These are phyloP conservation scores for Cytospora schulzeri DNA, from an alignment of 2,329 filamentous ascomycete species.

Conservation along the genomic window DNA sequence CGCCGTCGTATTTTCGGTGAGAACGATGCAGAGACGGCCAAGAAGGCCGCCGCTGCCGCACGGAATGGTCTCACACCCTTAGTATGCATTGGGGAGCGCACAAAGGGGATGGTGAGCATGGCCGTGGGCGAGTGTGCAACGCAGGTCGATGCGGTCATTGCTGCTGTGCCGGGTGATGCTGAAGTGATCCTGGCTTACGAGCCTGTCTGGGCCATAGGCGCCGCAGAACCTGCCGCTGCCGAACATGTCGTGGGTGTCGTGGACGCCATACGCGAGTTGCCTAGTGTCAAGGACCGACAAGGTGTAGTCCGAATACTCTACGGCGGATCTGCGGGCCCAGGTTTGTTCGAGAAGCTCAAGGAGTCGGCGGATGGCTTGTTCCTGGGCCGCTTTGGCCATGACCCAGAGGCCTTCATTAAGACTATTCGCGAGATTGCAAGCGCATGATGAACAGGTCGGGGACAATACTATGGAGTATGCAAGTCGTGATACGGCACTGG, in stretches of 20 bases:
- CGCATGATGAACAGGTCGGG: constrained; percentile 32
- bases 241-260: constrained; percentile 75
- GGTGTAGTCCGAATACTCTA: constrained; percentile 73
- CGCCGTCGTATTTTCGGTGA: constrained; percentile 72
- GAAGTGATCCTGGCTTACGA: constrained; percentile 83
- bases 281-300: constrained; percentile 51
- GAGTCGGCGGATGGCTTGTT: constrained; percentile 79
- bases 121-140: constrained; percentile 67
- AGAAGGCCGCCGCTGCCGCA: constrained; percentile 69
- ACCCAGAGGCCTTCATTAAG: constrained; percentile 69
- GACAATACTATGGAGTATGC: background rate
- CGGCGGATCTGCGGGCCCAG: constrained; percentile 80
- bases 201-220: constrained; percentile 87
- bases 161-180: constrained; percentile 59
- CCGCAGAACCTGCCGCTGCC: constrained; percentile 68
- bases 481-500: background rate
- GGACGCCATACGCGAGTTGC: constrained; percentile 58
- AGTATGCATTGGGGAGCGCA: constrained; percentile 78
- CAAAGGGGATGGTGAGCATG: constrained; percentile 49
- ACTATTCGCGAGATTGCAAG: constrained; percentile 72
- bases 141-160: constrained; percentile 67
- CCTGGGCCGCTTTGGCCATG: constrained; percentile 78
- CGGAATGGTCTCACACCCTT: constrained; percentile 74
- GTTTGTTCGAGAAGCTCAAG: constrained; percentile 68
- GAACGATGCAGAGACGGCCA: constrained; percentile 67